Evolutionary conservation across 805 yeast species (phyloP).

Genomic region (Teunomyces stri): DNA sequence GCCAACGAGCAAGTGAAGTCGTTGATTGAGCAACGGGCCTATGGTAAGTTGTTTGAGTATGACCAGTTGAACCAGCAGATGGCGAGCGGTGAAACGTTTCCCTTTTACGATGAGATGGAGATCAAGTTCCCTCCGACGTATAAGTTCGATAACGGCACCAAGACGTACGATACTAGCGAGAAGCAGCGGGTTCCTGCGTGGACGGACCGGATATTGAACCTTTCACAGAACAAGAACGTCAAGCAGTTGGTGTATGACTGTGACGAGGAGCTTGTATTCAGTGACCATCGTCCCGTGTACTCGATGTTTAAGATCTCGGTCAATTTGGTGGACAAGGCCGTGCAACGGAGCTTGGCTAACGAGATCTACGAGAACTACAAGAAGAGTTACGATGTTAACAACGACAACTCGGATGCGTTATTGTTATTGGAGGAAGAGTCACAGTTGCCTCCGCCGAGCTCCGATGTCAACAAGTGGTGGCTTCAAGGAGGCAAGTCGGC

Average conservation of each 20-base stretch:
- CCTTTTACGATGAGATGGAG: conserved; percentile 74
- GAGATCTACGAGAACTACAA: conserved; percentile 57
- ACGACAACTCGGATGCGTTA: conserved; percentile 25
- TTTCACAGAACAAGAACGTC: conserved; percentile 54
- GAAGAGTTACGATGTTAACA: conserved; percentile 44
- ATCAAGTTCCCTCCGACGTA: conserved; percentile 86
- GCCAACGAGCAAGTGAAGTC: conserved; percentile 72
- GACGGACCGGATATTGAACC: conserved; percentile 84
- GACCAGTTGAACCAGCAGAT: conserved; percentile 84
- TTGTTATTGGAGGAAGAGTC: conserved; percentile 28
- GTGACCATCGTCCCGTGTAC: conserved; percentile 90
- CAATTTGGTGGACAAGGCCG: conserved; percentile 61
- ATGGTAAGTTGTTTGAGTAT: conserved; percentile 51
- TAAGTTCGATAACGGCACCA: conserved; percentile 84
- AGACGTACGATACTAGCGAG: conserved; percentile 81
- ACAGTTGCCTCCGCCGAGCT: conserved; percentile 81
- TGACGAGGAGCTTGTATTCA: conserved; percentile 55
- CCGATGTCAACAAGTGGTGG: conserved; percentile 91
- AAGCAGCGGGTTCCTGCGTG: conserved; percentile 93
- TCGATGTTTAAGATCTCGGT: conserved; percentile 66
- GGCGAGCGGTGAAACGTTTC: conserved; percentile 70
- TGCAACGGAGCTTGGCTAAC: conserved; percentile 52
- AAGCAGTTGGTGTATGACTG: conserved; percentile 61
- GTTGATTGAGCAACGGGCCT: conserved; percentile 46
- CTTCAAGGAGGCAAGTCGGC: conserved; percentile 72